These are phyloP conservation scores for Oropetium thomaeum DNA, from an alignment of 176 grass and related monocot species.

Conservation along the genomic window DNA sequence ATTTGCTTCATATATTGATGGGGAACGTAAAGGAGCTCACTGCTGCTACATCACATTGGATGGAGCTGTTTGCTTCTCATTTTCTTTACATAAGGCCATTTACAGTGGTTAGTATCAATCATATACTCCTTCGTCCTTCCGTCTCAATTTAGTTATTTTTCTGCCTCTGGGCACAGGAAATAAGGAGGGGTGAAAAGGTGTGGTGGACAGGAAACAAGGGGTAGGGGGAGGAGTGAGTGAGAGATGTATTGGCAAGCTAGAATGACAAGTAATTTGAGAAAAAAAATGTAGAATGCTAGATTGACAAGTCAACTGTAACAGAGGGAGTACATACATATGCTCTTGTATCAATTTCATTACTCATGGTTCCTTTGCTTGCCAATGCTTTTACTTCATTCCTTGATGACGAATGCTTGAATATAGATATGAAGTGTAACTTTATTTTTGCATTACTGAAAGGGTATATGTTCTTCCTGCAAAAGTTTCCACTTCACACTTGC, in stretches of 20 bases:
- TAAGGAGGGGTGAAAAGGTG: no score
- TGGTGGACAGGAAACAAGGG: no score
- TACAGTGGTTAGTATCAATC: conserved; percentile 57
- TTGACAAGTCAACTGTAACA: no score
- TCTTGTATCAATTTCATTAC: conserved; percentile 9
- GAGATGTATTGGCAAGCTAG: no score
- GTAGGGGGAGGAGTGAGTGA: no score
- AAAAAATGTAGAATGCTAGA: no score
- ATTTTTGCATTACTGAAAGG: not conserved
- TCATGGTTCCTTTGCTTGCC: conserved; percentile 23
- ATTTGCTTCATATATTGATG: conserved; percentile 92
- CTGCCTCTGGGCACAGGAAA: no score
- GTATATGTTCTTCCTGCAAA: not conserved
- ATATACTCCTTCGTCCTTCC: no score
- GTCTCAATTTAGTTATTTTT: no score
- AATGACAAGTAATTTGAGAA: no score
- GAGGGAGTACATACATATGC: conserved; percentile 17
- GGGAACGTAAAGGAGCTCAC: conserved; percentile 73
- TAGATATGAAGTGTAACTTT: not conserved
- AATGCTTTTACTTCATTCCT: conserved; percentile 8
- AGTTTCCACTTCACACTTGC: not conserved
- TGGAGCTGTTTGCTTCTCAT: conserved; percentile 91
- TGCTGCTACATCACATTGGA: conserved; percentile 77
- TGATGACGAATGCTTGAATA: not conserved
- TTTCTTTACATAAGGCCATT: conserved; percentile 90